Evolutionary conservation across 495 filamentous ascomycete species (phyloP).

Genomic region (Penicillium simplicissimum): DNA sequence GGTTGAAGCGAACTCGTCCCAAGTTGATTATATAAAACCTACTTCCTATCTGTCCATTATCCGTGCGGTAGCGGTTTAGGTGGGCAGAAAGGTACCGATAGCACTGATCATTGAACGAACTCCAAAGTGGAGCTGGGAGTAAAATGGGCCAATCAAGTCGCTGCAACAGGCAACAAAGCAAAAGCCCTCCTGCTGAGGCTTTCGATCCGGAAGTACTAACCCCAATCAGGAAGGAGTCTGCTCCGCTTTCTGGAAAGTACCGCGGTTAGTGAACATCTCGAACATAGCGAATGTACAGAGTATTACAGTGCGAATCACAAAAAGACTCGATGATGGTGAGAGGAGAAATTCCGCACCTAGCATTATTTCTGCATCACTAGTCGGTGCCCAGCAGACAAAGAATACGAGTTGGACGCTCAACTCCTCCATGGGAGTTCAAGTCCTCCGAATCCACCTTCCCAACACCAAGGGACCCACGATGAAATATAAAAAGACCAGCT

Average conservation of each 20-base stretch:
- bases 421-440: neutral
- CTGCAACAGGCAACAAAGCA: too few species aligned
- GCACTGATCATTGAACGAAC: too few species aligned
- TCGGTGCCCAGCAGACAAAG: neutral
- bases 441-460: neutral
- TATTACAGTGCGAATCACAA: neutral
- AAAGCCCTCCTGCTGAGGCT: too few species aligned
- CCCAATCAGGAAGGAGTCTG: neutral
- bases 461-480: neutral
- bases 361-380: neutral
- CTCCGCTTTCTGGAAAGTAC: neutral
- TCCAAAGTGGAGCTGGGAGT: too few species aligned
- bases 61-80: too few species aligned
- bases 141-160: too few species aligned
- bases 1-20: neutral
- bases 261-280: neutral
- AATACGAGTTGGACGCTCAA: neutral
- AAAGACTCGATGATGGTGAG: neutral
- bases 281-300: neutral
- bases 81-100: too few species aligned
- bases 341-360: neutral
- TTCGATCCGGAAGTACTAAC: neutral
- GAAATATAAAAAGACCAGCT: neutral
- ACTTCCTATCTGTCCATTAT: too few species aligned
- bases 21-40: too few species aligned